Base-by-base conservation (phyloP, 2,329 filamentous ascomycete genomes). In the Epichloe elymi region DNA sequence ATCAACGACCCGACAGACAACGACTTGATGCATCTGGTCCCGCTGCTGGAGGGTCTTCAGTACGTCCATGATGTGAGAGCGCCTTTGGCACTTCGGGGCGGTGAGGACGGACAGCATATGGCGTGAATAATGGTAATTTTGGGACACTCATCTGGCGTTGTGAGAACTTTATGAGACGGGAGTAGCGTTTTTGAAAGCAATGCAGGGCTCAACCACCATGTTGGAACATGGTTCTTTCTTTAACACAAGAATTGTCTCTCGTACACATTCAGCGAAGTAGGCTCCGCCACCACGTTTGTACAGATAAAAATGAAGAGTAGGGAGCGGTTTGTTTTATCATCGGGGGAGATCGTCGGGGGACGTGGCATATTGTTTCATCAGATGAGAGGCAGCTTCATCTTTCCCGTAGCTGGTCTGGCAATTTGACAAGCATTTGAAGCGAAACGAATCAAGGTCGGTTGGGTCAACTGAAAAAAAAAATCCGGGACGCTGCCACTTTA, bases 1-100 rank as follows among this genome's bases (percentile, higher is more conserved):
- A 97, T 98, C 70, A 95, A 85, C 67, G 93, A 98, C 70, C 93
- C 93, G 20, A 97, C 93, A 26, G 93, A 98, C 70, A 93, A 90
- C 65, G 91, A 96, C 64, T 75, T 98, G 57, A 77, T 97, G 67
- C 88, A 97, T 67, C 76, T 98, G 54, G 83, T 98, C 53, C 93
- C 93, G 35, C 74, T 97, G 61, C 75, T 98, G 43, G 93, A 98
- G 70, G 93, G 88, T 17, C 71, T 98, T 62, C 93, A 97, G 71
- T 95, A 97, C 69, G 90, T 93, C 58, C 95, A 91, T 49, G 93
- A 98, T 69, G 91, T 98, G 53, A 80, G 93, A 61, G 90, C 93
- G 46, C 74, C 97, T 56, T 74, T 98, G 62, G 90, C 89, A 51
- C 74, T 98, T 59, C 81, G 91, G 61, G 85, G 90, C 59, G 93